Conservation (phyloP, 2,329 filamentous ascomycete species). For the Aspergillus fumigatiaffinis region DNA sequence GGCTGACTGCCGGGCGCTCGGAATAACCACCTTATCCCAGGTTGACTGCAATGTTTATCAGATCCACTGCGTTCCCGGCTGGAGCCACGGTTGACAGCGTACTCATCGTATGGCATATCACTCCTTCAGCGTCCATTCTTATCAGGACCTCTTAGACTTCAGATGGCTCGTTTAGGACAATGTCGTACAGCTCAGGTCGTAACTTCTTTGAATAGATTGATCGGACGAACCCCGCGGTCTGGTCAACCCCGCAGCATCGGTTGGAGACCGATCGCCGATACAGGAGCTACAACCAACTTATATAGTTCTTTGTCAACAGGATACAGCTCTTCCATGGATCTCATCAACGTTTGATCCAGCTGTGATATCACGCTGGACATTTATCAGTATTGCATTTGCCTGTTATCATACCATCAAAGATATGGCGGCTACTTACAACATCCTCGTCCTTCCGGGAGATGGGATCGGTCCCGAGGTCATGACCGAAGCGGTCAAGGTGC, state of each 20-base stretch:
- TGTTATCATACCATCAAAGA: not conserved
- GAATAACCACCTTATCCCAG: too few species aligned
- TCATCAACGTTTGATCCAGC: not conserved
- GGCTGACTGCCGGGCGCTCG: too few species aligned
- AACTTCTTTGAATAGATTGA: too few species aligned
- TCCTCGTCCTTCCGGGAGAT: constrained; percentile 72
- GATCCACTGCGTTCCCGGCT: not conserved
- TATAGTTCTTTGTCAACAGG: not conserved
- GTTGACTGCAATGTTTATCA: not conserved
- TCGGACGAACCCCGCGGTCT: constrained; percentile 15
- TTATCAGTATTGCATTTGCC: too few species aligned
- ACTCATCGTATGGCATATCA: too few species aligned
- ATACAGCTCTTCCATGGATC: not conserved
- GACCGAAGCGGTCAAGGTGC: constrained; percentile 53
- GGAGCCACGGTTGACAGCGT: not conserved
- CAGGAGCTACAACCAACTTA: not conserved
- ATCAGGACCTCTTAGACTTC: too few species aligned
- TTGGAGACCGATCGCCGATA: constrained; percentile 19
- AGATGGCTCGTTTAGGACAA: not conserved
- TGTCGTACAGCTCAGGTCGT: not conserved
- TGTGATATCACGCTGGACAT: not conserved
- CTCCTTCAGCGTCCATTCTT: not conserved
- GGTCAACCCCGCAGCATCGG: constrained; percentile 25
- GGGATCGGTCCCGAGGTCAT: constrained; percentile 75
- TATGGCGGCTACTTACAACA: constrained; percentile 51